Percentiles rank a stretch among this genome's conserved stretches.
Conservation (phyloP, 768 basidiomycete genomes). For the Strobilomyces echinocephalus region DNA sequence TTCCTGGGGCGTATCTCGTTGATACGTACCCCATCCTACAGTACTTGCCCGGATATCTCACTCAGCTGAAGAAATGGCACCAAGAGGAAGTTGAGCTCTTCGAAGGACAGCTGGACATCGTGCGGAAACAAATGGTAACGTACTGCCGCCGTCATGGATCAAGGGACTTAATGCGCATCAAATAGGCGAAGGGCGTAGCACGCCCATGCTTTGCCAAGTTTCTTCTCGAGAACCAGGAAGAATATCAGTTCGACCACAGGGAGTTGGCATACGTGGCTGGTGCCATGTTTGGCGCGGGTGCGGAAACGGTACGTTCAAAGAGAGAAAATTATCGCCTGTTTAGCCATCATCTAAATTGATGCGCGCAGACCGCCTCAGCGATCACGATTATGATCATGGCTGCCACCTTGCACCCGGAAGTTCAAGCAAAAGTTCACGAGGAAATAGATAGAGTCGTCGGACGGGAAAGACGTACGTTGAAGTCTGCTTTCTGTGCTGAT, state of each 20-base stretch:
- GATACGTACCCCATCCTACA: constrained; percentile 7
- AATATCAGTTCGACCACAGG: neutral
- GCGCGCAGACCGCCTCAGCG: constrained; percentile 3
- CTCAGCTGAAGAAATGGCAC: constrained; percentile 2
- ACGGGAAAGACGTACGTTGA: constrained; percentile 5
- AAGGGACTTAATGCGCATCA: neutral
- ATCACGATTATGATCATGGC: constrained; percentile 7
- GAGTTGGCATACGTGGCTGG: neutral
- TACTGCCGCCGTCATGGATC: no score
- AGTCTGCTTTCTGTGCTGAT: neutral
- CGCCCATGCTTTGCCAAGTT: constrained; percentile 3
- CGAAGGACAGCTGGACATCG: neutral
- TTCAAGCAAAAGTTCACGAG: constrained; percentile 6
- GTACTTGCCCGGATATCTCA: constrained; percentile 7
- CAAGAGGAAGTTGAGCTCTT: constrained; percentile 7
- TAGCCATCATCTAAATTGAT: neutral
- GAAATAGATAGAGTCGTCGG: constrained; percentile 6
- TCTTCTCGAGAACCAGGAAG: neutral
- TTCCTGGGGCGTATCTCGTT: constrained; percentile 3
- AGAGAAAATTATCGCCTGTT: neutral
- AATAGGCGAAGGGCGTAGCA: constrained; percentile 1
- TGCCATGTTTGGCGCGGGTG: constrained; percentile 7
- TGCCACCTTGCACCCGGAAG: constrained; percentile 1
- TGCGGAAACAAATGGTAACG: constrained; percentile 5
- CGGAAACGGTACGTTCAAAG: constrained; percentile 5